phyloP scores from a whole-genome alignment of 2,329 filamentous ascomycete genomes.

The Pyrenophora tritici-repentis region DNA sequence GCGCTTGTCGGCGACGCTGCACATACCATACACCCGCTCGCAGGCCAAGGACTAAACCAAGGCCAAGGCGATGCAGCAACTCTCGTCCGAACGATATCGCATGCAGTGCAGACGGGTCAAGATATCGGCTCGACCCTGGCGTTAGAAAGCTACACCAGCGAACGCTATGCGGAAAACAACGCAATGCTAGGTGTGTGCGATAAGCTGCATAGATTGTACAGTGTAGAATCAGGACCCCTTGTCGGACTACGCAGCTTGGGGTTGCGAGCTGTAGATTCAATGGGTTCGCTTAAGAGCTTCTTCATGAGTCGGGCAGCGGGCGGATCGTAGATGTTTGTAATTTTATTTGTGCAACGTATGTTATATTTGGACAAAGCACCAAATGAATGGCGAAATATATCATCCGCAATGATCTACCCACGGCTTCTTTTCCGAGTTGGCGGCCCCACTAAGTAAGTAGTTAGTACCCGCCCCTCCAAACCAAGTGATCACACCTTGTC shows the following conservation, averaged over 20 bases:
- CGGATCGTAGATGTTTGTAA: slow-evolving; percentile 26
- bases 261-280: slow-evolving; percentile 72
- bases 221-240: slow-evolving; percentile 76
- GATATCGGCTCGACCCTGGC: slow-evolving; percentile 81
- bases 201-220: slow-evolving; percentile 91
- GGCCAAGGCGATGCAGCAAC: slow-evolving; percentile 87
- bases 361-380: slow-evolving; percentile 5
- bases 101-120: slow-evolving; percentile 79
- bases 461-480: slow-evolving; percentile 20
- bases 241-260: slow-evolving; percentile 80
- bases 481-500: neutral
- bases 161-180: slow-evolving; percentile 81
- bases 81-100: slow-evolving; percentile 73
- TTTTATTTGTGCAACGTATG: slow-evolving; percentile 16
- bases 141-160: slow-evolving; percentile 78
- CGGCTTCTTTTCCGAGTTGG: slow-evolving; percentile 4
- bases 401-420: neutral
- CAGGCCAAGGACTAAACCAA: slow-evolving; percentile 92
- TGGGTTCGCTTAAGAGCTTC: slow-evolving; percentile 78
- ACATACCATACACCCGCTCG: slow-evolving; percentile 92
- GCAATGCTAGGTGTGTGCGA: slow-evolving; percentile 79
- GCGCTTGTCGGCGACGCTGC: slow-evolving; percentile 93
- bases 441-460: slow-evolving; percentile 30
- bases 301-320: slow-evolving; percentile 73
- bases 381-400: neutral